These are phyloP conservation scores for Lotus japonicus DNA, from an alignment of 306 rosid genomes.

Conservation along the genomic window DNA sequence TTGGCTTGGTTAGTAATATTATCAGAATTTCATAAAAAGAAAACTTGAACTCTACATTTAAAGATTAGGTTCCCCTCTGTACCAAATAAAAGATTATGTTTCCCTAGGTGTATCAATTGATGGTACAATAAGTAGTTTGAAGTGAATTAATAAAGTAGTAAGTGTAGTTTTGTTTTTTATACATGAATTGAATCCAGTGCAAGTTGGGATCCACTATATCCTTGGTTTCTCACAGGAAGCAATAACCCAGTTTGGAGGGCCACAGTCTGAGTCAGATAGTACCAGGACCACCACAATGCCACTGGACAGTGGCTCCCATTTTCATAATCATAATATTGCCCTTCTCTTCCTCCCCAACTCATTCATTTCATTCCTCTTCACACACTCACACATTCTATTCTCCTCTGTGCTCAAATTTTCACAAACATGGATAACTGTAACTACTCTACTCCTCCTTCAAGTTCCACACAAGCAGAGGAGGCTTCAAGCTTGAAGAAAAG, in stretches of 20 bases:
- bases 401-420: no score
- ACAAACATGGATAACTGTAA: slow-evolving; percentile 24
- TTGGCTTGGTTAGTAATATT: no score
- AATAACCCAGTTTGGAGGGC: slow-evolving; percentile 16
- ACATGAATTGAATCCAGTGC: no score
- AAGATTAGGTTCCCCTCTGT: no score
- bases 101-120: no score
- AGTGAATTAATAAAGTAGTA: no score
- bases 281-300: slow-evolving; percentile 30
- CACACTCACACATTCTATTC: not conserved
- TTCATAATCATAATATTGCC: not conserved
- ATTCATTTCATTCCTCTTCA: not conserved
- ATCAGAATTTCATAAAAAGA: no score
- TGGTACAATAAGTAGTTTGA: no score
- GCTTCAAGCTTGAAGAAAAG: slow-evolving; percentile 40
- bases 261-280: slow-evolving; percentile 29
- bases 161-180: no score
- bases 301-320: not conserved
- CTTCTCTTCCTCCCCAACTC: not conserved
- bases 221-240: slow-evolving; percentile 7
- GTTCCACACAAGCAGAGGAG: slow-evolving; percentile 13
- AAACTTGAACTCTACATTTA: no score
- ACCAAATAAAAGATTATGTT: no score
- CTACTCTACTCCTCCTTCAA: slow-evolving; percentile 14
- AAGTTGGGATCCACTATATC: slow-evolving; percentile 16